Evolutionary conservation across 75 land plant genomes (phyloP).

Genomic region (Pinus albicaulis): DNA sequence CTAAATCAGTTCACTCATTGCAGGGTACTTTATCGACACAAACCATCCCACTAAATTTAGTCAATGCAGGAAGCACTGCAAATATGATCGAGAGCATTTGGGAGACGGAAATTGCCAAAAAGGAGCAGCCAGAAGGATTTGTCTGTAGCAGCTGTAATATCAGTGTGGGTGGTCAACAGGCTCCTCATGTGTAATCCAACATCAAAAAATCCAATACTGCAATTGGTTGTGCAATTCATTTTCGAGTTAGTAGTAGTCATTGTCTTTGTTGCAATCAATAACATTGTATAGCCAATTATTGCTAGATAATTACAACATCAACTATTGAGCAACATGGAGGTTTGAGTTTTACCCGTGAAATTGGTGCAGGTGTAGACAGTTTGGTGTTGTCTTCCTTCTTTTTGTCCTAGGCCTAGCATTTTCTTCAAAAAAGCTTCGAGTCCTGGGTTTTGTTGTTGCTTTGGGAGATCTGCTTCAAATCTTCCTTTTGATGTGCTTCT

Average conservation of each 20-base stretch:
- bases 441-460: constrained; percentile 90
- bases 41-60: background rate
- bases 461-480: constrained; percentile 93
- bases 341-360: background rate
- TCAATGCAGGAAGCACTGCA: background rate
- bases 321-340: too few relatives aligned
- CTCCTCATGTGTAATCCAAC: too few relatives aligned
- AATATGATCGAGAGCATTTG: too few relatives aligned
- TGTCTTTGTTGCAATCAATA: background rate
- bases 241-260: background rate
- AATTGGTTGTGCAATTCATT: background rate
- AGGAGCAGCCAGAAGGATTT: too few relatives aligned
- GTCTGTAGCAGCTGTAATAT: too few relatives aligned
- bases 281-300: background rate
- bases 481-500: constrained; percentile 85
- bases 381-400: constrained; percentile 99
- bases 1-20: too few relatives aligned
- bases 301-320: too few relatives aligned
- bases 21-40: too few relatives aligned
- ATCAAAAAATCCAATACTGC: background rate
- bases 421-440: constrained; percentile 81
- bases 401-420: constrained; percentile 98
- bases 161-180: too few relatives aligned
- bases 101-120: too few relatives aligned
- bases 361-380: constrained; percentile 86